A percentile compares a stretch with the other conserved stretches of the same genome.
phyloP scores from a whole-genome alignment of 139 green algal species.

The Closterium sp. region DNA sequence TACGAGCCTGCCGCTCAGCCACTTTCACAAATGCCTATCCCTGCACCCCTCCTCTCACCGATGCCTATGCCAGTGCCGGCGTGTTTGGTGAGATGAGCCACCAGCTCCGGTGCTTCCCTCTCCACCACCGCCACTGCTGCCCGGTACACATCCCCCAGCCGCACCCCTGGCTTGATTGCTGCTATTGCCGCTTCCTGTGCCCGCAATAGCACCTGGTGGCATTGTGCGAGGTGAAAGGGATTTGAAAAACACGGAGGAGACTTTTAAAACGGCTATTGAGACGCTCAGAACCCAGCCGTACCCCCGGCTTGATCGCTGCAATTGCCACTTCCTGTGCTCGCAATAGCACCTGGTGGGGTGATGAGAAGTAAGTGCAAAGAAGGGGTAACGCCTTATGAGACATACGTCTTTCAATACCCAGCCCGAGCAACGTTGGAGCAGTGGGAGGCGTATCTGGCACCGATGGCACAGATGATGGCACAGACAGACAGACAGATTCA shows the following conservation, averaged over 20 bases:
- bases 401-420: no score
- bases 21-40: no score
- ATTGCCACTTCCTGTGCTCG: not conserved
- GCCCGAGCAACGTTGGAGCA: no score
- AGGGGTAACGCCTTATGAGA: no score
- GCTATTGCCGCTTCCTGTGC: conserved; percentile 74
- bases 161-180: conserved; percentile 61
- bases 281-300: no score
- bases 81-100: conserved; percentile 48
- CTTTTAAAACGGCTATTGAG: no score
- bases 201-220: conserved; percentile 53
- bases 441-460: conserved; percentile 83
- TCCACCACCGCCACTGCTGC: conserved; percentile 50
- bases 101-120: conserved; percentile 62
- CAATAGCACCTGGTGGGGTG: not conserved
- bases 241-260: no score
- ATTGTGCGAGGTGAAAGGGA: no score
- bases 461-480: conserved; percentile 54
- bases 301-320: not conserved
- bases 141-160: conserved; percentile 41
- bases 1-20: no score
- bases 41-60: not conserved
- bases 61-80: not conserved
- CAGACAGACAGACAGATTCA: no score
- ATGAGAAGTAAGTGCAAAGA: no score